A percentile compares a stretch with the other conserved stretches of the same genome.
Evolutionary conservation across 148 eudicot genomes (phyloP).

Genomic region (Rhododendron molle): DNA sequence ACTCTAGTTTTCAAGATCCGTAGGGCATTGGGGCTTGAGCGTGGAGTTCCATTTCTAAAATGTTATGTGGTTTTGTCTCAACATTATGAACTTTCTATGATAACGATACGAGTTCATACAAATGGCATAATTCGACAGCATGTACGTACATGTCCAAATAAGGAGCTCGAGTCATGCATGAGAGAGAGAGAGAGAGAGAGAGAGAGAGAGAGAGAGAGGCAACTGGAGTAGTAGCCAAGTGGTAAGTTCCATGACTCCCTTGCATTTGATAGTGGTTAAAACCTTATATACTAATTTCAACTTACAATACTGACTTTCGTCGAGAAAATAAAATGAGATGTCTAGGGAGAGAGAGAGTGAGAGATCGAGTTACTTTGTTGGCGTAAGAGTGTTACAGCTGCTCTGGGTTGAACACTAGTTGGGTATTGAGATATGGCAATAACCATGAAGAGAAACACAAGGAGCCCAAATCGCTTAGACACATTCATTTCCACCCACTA

Average conservation of each 20-base stretch:
- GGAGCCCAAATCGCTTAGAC: not conserved
- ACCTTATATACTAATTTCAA: no score
- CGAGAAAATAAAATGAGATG: not conserved
- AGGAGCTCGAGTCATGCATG: not conserved
- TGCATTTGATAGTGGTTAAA: not conserved
- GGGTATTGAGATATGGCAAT: not conserved
- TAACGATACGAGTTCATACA: no score
- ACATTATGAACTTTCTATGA: not conserved
- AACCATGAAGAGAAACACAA: conserved; percentile 4
- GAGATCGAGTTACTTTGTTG: conserved; percentile 5
- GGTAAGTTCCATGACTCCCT: not conserved
- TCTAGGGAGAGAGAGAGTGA: not conserved
- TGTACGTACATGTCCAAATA: not conserved
- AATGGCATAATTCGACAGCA: not conserved
- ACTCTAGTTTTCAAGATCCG: no score
- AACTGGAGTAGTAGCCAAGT: no score
- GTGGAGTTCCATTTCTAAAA: no score
- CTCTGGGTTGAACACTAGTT: not conserved
- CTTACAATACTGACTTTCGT: not conserved
- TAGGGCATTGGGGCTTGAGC: no score
- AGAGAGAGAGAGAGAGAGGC: no score
- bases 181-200: not conserved
- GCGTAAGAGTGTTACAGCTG: not conserved
- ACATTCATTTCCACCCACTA: not conserved
- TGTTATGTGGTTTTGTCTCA: not conserved